A percentile compares a stretch with the other conserved stretches of the same genome.
These are phyloP conservation scores for Rosa rugosa DNA, from an alignment of 306 rosid genomes.

Conservation along the genomic window DNA sequence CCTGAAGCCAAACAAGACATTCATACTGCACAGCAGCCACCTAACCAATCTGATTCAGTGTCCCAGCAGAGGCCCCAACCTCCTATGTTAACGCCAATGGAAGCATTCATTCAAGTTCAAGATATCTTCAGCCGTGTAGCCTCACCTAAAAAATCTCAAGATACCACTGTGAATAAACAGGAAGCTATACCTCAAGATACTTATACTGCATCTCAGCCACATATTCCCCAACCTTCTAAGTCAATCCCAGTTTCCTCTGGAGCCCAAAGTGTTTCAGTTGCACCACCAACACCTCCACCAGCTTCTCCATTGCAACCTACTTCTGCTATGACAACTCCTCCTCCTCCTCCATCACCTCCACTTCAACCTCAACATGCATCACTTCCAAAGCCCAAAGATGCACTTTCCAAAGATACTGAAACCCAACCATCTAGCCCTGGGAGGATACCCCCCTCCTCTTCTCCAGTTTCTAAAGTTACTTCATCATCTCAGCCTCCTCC, in stretches of 20 bases:
- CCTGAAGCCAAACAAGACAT: conserved; percentile 20
- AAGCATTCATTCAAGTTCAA: conserved; percentile 18
- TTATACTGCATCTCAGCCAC: conserved; percentile 25
- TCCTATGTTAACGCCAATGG: conserved; percentile 24
- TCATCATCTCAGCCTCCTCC: conserved; percentile 38
- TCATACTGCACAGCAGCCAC: conserved; percentile 21
- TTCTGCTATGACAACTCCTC: conserved; percentile 27
- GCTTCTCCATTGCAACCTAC: conserved; percentile 31
- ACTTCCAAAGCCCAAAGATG: conserved; percentile 26
- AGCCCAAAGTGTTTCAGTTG: conserved; percentile 31
- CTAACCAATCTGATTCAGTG: conserved; percentile 15
- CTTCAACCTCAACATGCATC: conserved; percentile 24
- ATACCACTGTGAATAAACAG: background rate
- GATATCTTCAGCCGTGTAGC: conserved; percentile 17
- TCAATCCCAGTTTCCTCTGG: conserved; percentile 27
- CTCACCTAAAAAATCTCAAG: background rate
- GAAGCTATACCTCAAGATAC: conserved; percentile 16
- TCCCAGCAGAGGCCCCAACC: conserved; percentile 30
- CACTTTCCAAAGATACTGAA: conserved; percentile 26
- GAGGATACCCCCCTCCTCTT: conserved; percentile 15
- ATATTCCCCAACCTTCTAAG: conserved; percentile 29
- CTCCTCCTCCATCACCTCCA: conserved; percentile 29
- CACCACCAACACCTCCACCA: conserved; percentile 47
- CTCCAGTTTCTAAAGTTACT: conserved; percentile 4
- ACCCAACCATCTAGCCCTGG: conserved; percentile 33